Evolutionary conservation across 345 rosid species (phyloP).

Genomic region (Hibiscus trionum): DNA sequence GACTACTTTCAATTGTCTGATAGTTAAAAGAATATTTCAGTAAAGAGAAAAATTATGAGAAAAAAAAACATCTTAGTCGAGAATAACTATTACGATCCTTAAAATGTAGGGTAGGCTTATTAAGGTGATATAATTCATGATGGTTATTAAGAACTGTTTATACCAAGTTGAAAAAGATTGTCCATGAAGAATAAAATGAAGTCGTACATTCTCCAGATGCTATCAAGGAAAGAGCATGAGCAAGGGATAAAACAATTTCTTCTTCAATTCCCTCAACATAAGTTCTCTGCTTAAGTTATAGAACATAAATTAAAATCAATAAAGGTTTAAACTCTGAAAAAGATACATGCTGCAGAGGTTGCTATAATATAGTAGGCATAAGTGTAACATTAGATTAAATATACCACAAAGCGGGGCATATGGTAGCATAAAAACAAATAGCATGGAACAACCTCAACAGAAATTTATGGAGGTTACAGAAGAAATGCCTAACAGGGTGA

Average conservation of each 20-base stretch:
- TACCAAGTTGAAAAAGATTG: background rate
- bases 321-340: too few species aligned
- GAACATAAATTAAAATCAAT: too few species aligned
- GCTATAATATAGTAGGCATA: too few species aligned
- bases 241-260: slow-evolving; percentile 95
- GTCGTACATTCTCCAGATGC: slow-evolving; percentile 90
- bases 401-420: too few species aligned
- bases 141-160: background rate
- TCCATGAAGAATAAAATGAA: background rate
- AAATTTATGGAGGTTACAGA: too few species aligned
- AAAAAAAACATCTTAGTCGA: background rate
- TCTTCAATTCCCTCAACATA: slow-evolving; percentile 89
- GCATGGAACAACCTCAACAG: too few species aligned
- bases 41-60: slow-evolving; percentile 7
- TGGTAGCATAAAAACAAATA: too few species aligned
- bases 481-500: too few species aligned
- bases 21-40: background rate
- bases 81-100: background rate
- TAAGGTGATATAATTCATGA: background rate
- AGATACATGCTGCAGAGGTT: too few species aligned
- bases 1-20: slow-evolving; percentile 68
- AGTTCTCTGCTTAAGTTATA: too few species aligned
- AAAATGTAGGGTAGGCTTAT: background rate
- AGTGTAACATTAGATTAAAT: too few species aligned
- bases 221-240: slow-evolving; percentile 91